These are phyloP conservation scores for Cladosporium sp. DNA, from an alignment of 2,329 filamentous ascomycete species.

Conservation along the genomic window DNA sequence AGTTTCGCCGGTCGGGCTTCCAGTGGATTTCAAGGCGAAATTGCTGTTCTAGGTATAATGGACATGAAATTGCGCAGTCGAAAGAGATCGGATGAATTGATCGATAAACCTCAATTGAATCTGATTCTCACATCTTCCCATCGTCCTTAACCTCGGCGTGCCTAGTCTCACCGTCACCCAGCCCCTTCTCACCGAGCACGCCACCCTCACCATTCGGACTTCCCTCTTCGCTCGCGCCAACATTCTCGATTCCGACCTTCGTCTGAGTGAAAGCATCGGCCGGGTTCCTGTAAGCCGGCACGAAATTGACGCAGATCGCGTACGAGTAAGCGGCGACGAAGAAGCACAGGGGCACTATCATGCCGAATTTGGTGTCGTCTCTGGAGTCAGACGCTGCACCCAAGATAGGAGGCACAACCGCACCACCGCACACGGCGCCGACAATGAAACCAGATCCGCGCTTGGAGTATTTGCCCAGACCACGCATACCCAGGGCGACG, in stretches of 20 bases:
- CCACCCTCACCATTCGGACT: not conserved
- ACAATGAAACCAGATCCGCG: constrained; percentile 68
- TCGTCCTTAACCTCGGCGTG: constrained; percentile 10
- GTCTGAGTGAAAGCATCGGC: constrained; percentile 51
- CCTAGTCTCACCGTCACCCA: not conserved
- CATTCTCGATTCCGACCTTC: constrained; percentile 37
- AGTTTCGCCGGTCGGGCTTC: no score
- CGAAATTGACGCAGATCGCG: constrained; percentile 53
- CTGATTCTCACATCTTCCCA: constrained; percentile 21
- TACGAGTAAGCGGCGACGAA: constrained; percentile 44
- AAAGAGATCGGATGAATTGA: no score
- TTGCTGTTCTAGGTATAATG: no score
- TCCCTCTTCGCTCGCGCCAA: constrained; percentile 1
- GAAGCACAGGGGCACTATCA: constrained; percentile 58
- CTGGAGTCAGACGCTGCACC: constrained; percentile 60
- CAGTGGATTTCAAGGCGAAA: no score
- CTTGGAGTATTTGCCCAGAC: constrained; percentile 70
- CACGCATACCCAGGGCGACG: constrained; percentile 70
- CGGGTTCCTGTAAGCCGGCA: constrained; percentile 55
- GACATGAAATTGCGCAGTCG: no score
- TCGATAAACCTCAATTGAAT: no score
- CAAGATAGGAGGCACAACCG: constrained; percentile 65
- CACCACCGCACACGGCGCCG: constrained; percentile 65
- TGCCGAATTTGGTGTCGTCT: constrained; percentile 55
- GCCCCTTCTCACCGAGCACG: constrained; percentile 5